Base-by-base conservation (phyloP, 202 grass and related monocot genomes). In the Digitaria exilis region DNA sequence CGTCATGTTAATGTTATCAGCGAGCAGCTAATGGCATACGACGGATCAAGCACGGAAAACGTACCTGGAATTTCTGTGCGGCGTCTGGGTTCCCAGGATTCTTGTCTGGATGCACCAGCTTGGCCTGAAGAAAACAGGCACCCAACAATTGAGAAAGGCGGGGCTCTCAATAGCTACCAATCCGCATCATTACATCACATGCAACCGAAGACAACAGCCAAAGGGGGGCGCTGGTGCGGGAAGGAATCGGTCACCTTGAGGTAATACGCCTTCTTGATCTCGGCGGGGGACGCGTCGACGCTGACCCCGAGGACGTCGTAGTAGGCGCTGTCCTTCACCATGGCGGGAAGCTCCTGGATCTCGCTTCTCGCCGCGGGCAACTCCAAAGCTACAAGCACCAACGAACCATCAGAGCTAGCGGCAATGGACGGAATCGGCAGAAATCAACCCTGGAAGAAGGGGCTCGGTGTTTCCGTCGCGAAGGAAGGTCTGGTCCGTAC, bases 221-320 rank as follows among this genome's bases (percentile, higher is more conserved):
- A 15, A 29, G 41, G n/a, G 19, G 48, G 12, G 24, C 12, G 3
- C 3, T 15, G 15, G 29, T 7, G 0, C 0, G 8, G 21, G 34
- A 60, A 26, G 49, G 16, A n/a, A 39, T 22, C 17, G 2, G 15
- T 84, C n/a, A 93, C 95, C 95, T 98, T 93, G 48, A 88, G 9
- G 76, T 98, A 98, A 67, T 98, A 98, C 2, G 95, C 95, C 82
- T 95, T 98, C 87, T 95, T 95, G 80, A 98, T 95, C 60, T 98
- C 95, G 21, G 92, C 85, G 14, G 85, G 73, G 57, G 95, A 88
- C 82, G 92, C 95, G 57, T 91, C 90, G 13, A 90, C 80, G 87
- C 90, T 83, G 56, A 98, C 82, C 67, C 89, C 90, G 39, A 98
- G 49, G 39, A 86, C 88, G 67, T 93, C 90, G 65, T 98, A 98